phyloP scores from a whole-genome alignment of 2,329 filamentous ascomycete species.

The Cordyceps cateniannulata region DNA sequence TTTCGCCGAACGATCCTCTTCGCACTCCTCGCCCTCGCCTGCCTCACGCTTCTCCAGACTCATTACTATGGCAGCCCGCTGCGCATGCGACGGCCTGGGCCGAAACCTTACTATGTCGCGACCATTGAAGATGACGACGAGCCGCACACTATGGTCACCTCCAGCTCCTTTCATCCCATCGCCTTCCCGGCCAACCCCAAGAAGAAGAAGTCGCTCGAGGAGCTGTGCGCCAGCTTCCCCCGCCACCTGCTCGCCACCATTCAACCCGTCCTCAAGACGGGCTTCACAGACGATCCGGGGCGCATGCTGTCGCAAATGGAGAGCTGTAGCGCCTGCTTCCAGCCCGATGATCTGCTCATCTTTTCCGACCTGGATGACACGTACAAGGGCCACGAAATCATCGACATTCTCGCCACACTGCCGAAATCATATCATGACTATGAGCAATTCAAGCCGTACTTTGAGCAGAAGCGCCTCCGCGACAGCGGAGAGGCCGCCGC shows the following conservation, averaged over 20 bases:
- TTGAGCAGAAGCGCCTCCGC: conserved; percentile 31
- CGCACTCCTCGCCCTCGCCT: background rate
- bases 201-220: conserved; percentile 15
- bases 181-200: conserved; percentile 19
- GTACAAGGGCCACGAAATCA: conserved; percentile 33
- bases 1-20: background rate
- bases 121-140: background rate
- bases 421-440: conserved; percentile 31
- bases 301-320: conserved; percentile 36
- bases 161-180: conserved; percentile 14
- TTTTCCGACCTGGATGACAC: conserved; percentile 45
- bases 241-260: conserved; percentile 19
- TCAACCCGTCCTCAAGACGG: conserved; percentile 38
- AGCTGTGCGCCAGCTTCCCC: conserved; percentile 25
- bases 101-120: background rate
- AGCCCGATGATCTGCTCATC: conserved; percentile 33
- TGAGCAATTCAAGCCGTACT: conserved; percentile 31
- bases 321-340: conserved; percentile 38
- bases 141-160: background rate
- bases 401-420: conserved; percentile 41
- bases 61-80: background rate
- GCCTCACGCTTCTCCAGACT: background rate
- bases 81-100: background rate
- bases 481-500: conserved; percentile 26
- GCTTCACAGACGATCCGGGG: background rate